These are phyloP conservation scores for Coemansia sp. DNA, from an alignment of 192 early-diverging fungal species.

Conservation along the genomic window DNA sequence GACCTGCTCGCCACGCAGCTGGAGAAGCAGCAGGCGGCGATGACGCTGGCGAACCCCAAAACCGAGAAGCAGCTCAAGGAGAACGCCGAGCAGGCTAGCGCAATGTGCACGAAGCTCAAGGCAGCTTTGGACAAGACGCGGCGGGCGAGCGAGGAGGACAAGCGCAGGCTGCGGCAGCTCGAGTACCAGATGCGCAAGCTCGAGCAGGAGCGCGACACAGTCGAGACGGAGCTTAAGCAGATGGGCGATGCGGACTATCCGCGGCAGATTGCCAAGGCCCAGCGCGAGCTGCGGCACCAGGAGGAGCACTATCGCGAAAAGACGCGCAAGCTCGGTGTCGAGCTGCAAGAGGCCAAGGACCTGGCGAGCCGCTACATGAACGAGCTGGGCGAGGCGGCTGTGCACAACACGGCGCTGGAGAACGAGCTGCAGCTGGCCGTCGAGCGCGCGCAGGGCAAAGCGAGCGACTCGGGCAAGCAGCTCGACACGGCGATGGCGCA, in stretches of 20 bases:
- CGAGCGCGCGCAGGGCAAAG: slow-evolving; percentile 13
- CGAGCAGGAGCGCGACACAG: slow-evolving; percentile 30
- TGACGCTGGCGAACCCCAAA: slow-evolving; percentile 12
- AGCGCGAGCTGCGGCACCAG: slow-evolving; percentile 20
- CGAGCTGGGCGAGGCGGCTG: slow-evolving; percentile 44
- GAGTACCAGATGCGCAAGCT: slow-evolving; percentile 29
- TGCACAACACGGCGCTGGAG: slow-evolving; percentile 44
- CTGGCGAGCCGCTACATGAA: slow-evolving; percentile 33
- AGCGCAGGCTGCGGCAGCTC: slow-evolving; percentile 19
- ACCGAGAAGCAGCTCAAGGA: slow-evolving; percentile 30
- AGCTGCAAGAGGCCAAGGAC: slow-evolving; percentile 39
- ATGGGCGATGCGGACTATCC: slow-evolving; percentile 28
- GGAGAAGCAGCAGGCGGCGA: slow-evolving; percentile 19
- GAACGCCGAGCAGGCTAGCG: slow-evolving; percentile 28
- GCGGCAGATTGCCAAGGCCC: slow-evolving; percentile 10
- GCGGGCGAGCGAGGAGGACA: slow-evolving; percentile 19
- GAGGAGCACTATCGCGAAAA: slow-evolving; percentile 42
- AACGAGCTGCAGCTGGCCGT: slow-evolving; percentile 33
- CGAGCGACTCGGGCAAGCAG: slow-evolving; percentile 14
- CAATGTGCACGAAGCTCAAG: slow-evolving; percentile 24
- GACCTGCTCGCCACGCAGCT: slow-evolving; percentile 15
- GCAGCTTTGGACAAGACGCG: slow-evolving; percentile 22
- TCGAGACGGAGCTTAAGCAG: slow-evolving; percentile 20
- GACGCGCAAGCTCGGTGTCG: slow-evolving; percentile 18
- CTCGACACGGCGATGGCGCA: slow-evolving; percentile 18